Base-by-base conservation (phyloP, 2,329 filamentous ascomycete species). In the Ophidiomyces ophidiicola region DNA sequence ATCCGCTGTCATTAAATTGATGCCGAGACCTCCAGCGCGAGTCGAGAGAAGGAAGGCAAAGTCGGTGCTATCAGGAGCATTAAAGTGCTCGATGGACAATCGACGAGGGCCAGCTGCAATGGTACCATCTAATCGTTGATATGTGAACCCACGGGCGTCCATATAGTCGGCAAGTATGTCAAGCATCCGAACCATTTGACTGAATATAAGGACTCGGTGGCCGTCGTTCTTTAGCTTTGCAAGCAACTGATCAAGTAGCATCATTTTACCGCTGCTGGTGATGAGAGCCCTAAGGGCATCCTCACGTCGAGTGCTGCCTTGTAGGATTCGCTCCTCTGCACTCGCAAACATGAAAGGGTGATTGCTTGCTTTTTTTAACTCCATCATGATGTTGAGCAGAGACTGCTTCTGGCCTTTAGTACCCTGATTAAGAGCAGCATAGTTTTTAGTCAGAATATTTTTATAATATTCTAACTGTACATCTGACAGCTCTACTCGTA, bases 161-260 rank as follows among this genome's bases (percentile, higher is more conserved):
- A 96, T 75, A 56, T 98, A 98, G 53, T 98, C 88, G 32, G 85
- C 84, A 1, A 98, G 71, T 38, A 98, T 90, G 54, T 98, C 87
- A 15, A 98, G 73, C 82, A 98, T 96, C 57, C 85, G 92, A 24
- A 98, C 92, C 90, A 98, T 98, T 58, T 98, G 90, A 58, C 88
- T 96, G 68, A 98, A 98, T 48, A 98, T 96, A 46, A 98, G 67
- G 8, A 98, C 92, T 39, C 90, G 83, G 61, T 98, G 90, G 33
- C 84, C 85, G 54, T 98, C 90, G 50, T 80, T 83, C 59, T 82
- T 94, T 48, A 98, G 66, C 62, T 98, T 98, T 4, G 82, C 81
- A 7, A 98, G 71, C n/a, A 98, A 76, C 56, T 87, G 85, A 52
- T 98, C 90, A 5, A 98, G 74, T 34, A 98, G 71, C 86, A 96